Percentiles rank a stretch among this genome's conserved stretches.
Evolutionary conservation across 78 protist genomes (phyloP).

Genomic region (Isochrysis galbana): DNA sequence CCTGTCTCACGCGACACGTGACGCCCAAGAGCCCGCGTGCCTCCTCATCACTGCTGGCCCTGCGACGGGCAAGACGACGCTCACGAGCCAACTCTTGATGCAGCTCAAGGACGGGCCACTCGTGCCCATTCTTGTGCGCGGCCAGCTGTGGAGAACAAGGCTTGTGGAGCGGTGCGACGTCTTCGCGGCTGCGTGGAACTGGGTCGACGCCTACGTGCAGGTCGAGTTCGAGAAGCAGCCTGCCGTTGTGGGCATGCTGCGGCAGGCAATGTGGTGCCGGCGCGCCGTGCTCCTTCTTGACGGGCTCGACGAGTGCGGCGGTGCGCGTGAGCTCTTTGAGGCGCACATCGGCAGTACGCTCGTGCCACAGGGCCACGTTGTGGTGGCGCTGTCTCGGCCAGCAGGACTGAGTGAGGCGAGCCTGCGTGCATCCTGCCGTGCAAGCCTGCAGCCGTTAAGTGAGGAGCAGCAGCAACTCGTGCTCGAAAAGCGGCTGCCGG

Average conservation of each 20-base stretch:
- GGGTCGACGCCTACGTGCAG: neutral
- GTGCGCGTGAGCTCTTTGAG: neutral
- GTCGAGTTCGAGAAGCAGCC: neutral
- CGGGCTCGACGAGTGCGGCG: conserved; percentile 5
- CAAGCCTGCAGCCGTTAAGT: neutral
- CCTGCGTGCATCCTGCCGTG: neutral
- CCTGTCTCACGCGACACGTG: neutral
- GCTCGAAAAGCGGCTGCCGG: neutral
- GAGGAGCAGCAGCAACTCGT: neutral
- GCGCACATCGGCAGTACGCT: neutral
- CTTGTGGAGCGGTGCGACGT: neutral
- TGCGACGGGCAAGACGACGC: neutral
- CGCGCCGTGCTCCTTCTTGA: neutral
- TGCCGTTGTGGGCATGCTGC: neutral
- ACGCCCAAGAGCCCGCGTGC: too few species aligned
- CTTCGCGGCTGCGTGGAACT: neutral
- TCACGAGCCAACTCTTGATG: neutral
- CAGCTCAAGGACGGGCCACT: neutral
- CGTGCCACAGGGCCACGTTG: conserved; percentile 1
- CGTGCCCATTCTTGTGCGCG: neutral
- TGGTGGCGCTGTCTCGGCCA: neutral
- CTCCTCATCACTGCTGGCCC: neutral
- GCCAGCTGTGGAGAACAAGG: neutral
- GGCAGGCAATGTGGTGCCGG: neutral
- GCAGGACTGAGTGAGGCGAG: neutral